Conservation (phyloP, 257 asterid genomes). For the Schizonepeta tenuifolia region DNA sequence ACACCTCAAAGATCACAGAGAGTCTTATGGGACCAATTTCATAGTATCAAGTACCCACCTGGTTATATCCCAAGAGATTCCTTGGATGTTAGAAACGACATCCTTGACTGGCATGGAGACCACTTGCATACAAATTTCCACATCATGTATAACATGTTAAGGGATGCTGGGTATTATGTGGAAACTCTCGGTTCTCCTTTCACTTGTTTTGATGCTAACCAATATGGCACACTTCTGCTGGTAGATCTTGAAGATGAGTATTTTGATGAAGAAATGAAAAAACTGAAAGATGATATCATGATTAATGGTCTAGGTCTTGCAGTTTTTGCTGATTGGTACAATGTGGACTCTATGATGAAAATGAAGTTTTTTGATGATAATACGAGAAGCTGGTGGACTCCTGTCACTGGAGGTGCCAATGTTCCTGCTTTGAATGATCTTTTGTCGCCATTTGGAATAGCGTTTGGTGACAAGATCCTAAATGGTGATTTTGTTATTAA, state of each 20-base stretch:
- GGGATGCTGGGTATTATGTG: constrained; percentile 93
- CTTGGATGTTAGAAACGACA: constrained; percentile 94
- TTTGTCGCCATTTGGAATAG: constrained; percentile 90
- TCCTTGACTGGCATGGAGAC: constrained; percentile 99
- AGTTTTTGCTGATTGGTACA: constrained; percentile 99
- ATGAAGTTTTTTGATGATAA: constrained; percentile 98
- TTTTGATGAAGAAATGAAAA: constrained; percentile 77
- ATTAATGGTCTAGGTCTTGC: constrained; percentile 77
- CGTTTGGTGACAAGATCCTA: constrained; percentile 95
- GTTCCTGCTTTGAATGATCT: constrained; percentile 96
- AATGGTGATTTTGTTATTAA: constrained; percentile 92
- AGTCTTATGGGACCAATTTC: constrained; percentile 97
- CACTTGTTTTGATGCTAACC: constrained; percentile 95
- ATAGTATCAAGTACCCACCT: constrained; percentile 95
- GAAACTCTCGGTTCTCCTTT: constrained; percentile 98
- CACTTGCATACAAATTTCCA: constrained; percentile 97
- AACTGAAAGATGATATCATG: constrained; percentile 79
- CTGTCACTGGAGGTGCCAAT: constrained; percentile 96
- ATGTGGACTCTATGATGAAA: constrained; percentile 94
- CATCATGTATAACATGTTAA: constrained; percentile 89
- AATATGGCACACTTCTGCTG: constrained; percentile 88
- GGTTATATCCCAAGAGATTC: constrained; percentile 98
- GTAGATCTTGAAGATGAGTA: constrained; percentile 98
- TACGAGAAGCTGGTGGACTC: constrained; percentile 99
- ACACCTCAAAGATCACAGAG: constrained; percentile 89